Conservation (phyloP, 306 rosid species). For the Calophaca sinica region DNA sequence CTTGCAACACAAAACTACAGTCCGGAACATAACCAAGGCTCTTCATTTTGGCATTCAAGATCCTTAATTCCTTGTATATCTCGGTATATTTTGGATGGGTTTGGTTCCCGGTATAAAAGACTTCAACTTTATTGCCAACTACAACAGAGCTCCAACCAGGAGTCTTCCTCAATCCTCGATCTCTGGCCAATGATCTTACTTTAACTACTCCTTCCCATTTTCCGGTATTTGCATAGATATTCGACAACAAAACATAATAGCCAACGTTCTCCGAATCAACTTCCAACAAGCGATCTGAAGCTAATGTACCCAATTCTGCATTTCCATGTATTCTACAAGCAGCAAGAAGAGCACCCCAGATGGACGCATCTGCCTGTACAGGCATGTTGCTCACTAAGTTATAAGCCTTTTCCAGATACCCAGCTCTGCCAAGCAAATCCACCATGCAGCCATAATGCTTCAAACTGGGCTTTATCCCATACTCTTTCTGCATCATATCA, state of each 20-base stretch:
- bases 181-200: conserved; percentile 39
- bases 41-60: conserved; percentile 55
- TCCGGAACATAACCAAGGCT: conserved; percentile 63
- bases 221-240: conserved; percentile 59
- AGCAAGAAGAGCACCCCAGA: conserved; percentile 63
- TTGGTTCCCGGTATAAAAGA: conserved; percentile 61
- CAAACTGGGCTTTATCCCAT: conserved; percentile 52
- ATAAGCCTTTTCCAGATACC: conserved; percentile 54
- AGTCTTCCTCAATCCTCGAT: conserved; percentile 37
- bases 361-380: conserved; percentile 54
- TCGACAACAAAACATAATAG: conserved; percentile 59
- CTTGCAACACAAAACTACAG: conserved; percentile 58
- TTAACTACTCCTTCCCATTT: conserved; percentile 48
- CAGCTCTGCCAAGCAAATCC: conserved; percentile 61
- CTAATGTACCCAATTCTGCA: conserved; percentile 49
- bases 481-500: conserved; percentile 52
- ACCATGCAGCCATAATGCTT: conserved; percentile 65
- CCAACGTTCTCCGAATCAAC: conserved; percentile 60
- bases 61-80: conserved; percentile 53
- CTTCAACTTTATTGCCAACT: conserved; percentile 54
- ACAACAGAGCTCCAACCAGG: conserved; percentile 50
- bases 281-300: conserved; percentile 51
- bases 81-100: conserved; percentile 51
- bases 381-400: conserved; percentile 56
- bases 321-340: conserved; percentile 61